These are phyloP conservation scores for Zalaria obscura DNA, from an alignment of 2,329 filamentous ascomycete genomes.

Conservation along the genomic window DNA sequence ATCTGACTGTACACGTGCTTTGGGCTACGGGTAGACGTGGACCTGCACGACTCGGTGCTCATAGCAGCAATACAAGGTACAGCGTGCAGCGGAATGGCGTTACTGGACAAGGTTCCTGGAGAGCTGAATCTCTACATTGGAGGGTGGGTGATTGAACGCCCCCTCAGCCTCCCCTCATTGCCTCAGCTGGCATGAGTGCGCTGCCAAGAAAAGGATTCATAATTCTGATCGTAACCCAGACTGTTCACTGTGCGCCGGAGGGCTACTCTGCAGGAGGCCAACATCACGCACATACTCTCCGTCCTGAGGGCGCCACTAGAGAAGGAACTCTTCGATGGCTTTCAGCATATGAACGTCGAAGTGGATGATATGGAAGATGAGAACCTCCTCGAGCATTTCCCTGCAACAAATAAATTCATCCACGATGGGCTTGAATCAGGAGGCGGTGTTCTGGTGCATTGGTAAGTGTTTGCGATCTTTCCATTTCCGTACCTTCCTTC, in stretches of 20 bases:
- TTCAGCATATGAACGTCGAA: constrained; percentile 63
- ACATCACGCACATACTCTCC: constrained; percentile 85
- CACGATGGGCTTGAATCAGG: constrained; percentile 52
- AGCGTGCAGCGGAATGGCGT: constrained; percentile 30
- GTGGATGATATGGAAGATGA: constrained; percentile 86
- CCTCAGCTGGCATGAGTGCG: background rate
- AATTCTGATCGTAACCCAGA: constrained; percentile 31
- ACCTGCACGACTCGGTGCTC: too few species aligned
- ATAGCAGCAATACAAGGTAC: too few species aligned
- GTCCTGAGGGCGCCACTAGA: constrained; percentile 51
- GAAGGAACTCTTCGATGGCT: constrained; percentile 43
- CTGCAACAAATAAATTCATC: constrained; percentile 69
- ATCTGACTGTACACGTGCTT: too few species aligned
- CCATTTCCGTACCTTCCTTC: constrained; percentile 3
- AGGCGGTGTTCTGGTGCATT: constrained; percentile 54
- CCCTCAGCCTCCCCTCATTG: background rate
- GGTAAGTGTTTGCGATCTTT: constrained; percentile 35
- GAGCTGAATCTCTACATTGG: constrained; percentile 63
- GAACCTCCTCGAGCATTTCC: constrained; percentile 70
- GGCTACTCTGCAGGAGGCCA: constrained; percentile 52
- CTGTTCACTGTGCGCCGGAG: constrained; percentile 66
- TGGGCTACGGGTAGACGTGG: too few species aligned
- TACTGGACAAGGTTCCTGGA: constrained; percentile 53
- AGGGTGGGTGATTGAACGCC: constrained; percentile 42
- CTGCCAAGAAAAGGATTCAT: constrained; percentile 6